Base-by-base conservation (phyloP, 2,329 filamentous ascomycete genomes). In the Colletotrichum sp. region DNA sequence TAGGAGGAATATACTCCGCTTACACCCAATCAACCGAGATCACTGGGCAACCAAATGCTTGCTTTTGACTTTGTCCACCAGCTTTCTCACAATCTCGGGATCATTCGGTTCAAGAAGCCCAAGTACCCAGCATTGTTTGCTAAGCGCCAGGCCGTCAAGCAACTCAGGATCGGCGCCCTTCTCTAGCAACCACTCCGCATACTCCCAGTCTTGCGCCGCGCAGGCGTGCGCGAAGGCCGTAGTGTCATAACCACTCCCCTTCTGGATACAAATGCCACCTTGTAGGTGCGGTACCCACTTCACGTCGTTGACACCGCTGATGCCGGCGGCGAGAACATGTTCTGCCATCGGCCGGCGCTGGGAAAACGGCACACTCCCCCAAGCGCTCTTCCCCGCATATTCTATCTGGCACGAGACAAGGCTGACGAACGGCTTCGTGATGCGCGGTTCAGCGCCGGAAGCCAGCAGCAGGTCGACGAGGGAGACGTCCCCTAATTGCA, bases 201-300 rank as follows among this genome's bases (percentile, higher is more conserved):
- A 62, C 5, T 62, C 57, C 26, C 30, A 62, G 1, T 62, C 57
- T 3, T 8, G 28, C 10, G 57, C 57, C 18, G 57, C 57, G n/a
- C 57, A 62, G 2, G 57, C 57, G 30, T 62, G 30, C 18, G 57
- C 57, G 2, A 62, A 32, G 6, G 57, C 57, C 7, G 57, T 62
- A 10, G 57, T 62, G 6, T 62, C 57, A 34, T 62, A 62, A 15
- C 26, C 30, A 24, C 10, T 62, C 26, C 57, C 57, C 57, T 6
- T 1, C 18, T 32, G 57, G 16, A 4, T 3, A 16, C 3, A 0
- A 3, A 62, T 10, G 44, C n/a, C 44, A 5, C n/a, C 57, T 0
- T 30, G 26, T 32, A 1, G 18, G 10, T 62, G 3, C 18, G 18
- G 57, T 30, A 62, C 26, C 57, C 24, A n/a, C 26, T 62, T 62